Evolutionary conservation across 2,329 filamentous ascomycete genomes (phyloP), one percentile per base, ranked within the genome.

Genomic region (Pseudogymnoascus pannorum): DNA sequence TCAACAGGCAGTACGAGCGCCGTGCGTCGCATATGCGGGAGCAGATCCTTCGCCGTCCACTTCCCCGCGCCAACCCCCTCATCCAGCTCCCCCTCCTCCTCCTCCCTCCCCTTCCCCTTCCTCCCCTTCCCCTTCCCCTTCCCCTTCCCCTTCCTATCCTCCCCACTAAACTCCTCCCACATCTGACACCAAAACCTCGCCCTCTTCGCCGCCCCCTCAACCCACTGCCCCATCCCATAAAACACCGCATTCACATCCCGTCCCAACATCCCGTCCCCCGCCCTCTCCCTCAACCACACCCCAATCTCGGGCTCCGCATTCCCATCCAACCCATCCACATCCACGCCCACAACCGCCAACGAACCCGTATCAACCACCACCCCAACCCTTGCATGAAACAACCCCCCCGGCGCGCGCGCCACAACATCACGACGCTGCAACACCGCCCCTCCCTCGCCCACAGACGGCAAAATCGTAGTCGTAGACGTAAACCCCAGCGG

Each of bases 211-310:
- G 86, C 83, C 1, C 87, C 72, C 2, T 85, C 82, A 64, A 85
- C 79, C 83, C 87, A 90, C 58, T 87, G 84, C 11, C 80, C 80
- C 78, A 90, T 84, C 0, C 85, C 86, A 85, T 86, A 90, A 4
- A 80, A 79, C 0, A 87, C 68, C 5, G 86, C 78, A 18, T 79
- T 79, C 0, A 89, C 72, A 63, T 90, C 87, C 35, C 77, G 77
- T 6, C 77, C 75, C 64, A 83, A 73, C 0, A 77, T 76, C n/a
- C 77, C 77, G 33, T 73, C 74, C 71, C 70, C 63, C 66, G 74
- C 63, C 66, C 68, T 71, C 64, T 73, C 12, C 48, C 67, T 62
- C 1, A 75, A 62, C 8, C 84, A 86, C 0, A 78, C 73, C 0
- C 78, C 77, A 0, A 91, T 76, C 68, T 90, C 87, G 0, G 75